Evolutionary conservation across 768 basidiomycete species (phyloP).

Genomic region (Naganishia kalamii): DNA sequence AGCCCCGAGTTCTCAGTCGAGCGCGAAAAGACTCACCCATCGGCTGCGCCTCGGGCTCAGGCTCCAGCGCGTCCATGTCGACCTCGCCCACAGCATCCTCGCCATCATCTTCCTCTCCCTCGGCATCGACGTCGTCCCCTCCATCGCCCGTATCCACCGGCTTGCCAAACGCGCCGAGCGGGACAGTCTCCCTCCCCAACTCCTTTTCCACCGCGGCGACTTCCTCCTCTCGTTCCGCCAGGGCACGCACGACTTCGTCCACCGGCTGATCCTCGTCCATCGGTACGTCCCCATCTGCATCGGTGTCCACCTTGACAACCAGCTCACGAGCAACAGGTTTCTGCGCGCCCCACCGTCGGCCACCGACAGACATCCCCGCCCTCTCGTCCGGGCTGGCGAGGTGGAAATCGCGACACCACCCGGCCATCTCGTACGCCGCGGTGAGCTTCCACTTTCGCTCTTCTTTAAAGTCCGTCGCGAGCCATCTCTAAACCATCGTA

Average conservation of each 20-base stretch:
- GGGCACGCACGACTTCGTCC: constrained; percentile 27
- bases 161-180: neutral
- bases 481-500: constrained; percentile 69
- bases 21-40: neutral
- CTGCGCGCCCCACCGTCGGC: constrained; percentile 36
- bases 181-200: neutral
- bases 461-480: constrained; percentile 89
- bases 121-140: constrained; percentile 47
- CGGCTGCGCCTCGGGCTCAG: constrained; percentile 27
- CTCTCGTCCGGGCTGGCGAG: constrained; percentile 62
- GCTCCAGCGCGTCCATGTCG: constrained; percentile 50
- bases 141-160: constrained; percentile 36
- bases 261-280: constrained; percentile 17
- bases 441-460: constrained; percentile 88
- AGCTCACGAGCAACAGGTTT: neutral
- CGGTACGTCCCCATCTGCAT: constrained; percentile 21
- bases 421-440: constrained; percentile 72
- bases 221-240: constrained; percentile 25
- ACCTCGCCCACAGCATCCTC: constrained; percentile 50
- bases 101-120: constrained; percentile 46
- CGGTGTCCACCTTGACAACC: neutral
- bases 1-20: neutral
- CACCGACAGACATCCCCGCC: constrained; percentile 54
- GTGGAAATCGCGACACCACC: constrained; percentile 82
- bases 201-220: constrained; percentile 25